Base-by-base conservation (phyloP, 2,329 filamentous ascomycete species). In the Fusarium sp. region DNA sequence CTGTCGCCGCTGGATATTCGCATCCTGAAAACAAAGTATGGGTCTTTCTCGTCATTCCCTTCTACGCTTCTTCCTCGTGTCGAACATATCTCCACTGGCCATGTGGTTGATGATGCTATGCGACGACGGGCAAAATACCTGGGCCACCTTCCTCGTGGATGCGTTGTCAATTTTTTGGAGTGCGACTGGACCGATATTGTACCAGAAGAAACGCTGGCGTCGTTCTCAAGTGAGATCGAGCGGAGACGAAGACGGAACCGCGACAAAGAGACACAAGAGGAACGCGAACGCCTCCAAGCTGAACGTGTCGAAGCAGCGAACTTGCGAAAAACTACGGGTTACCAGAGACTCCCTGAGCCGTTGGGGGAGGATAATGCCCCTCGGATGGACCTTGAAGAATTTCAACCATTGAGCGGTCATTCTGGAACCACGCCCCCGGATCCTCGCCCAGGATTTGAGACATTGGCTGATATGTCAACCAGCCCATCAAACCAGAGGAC, bases 101-200 rank as follows among this genome's bases (percentile, higher is more conserved):
- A 97, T 76, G 90, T 93, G 7, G 89, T 98, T 7, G 94, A 98
- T 72, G 94, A 97, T 74, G 90, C 91, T 18, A 80, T 97, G 55
- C 89, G 94, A 48, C 94, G 92, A 77, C 88, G 93, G 32, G 90
- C 93, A 58, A 97, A 96, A 78, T 98, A 97, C 71, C 86, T 98
- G 5, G 89, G 89, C 1, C 94, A 98, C 79, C 85, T 98, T 8
- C 94, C 94, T 0, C 90, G 92, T 53, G 94, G 94, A n/a, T 97
- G 94, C 78, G 91, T 97, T 71, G 92, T 98, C 43, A 93, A 87
- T 71, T 97, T 97, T 74, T 80, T 98, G 2, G 94, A 98, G 80
- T 98, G 94, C 76, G 94, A 98, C 78, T 98, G 94, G 94, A 94
- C 93, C 5, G 94, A 97, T 71, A 92, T 96, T 40, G 92, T 98